Percentiles rank a stretch among this genome's conserved stretches.
Evolutionary conservation across 73 alveolate genomes (phyloP).

Genomic region (Paramecium pentaurelia): DNA sequence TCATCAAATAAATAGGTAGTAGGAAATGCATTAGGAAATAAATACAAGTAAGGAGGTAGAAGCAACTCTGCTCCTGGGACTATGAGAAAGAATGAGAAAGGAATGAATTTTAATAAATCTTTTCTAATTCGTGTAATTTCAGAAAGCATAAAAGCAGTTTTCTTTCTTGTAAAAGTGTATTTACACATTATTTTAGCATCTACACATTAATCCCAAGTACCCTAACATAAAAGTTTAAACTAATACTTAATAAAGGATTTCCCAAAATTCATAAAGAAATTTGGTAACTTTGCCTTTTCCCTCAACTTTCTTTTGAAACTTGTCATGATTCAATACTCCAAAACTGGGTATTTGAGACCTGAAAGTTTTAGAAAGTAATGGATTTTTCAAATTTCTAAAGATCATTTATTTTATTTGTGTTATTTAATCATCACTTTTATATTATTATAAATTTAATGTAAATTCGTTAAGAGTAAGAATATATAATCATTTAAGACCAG

Average conservation of each 20-base stretch:
- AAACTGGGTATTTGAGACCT: background rate
- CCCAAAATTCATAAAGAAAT: constrained; percentile 36
- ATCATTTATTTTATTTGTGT: constrained; percentile 35
- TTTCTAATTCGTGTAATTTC: constrained; percentile 51
- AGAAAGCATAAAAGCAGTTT: constrained; percentile 45
- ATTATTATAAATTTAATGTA: constrained; percentile 34
- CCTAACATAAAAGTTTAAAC: background rate
- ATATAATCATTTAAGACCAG: background rate
- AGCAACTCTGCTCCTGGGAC: constrained; percentile 87
- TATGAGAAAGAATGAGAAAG: constrained; percentile 82
- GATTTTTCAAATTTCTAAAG: background rate
- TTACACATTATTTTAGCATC: background rate
- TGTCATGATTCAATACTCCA: constrained; percentile 29
- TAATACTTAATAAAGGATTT: background rate
- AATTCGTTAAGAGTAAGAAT: constrained; percentile 43
- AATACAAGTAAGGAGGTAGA: constrained; percentile 82
- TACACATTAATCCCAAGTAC: background rate
- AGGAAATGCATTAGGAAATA: constrained; percentile 91
- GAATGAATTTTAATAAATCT: constrained; percentile 84
- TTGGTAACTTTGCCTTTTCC: constrained; percentile 15
- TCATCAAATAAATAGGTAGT: constrained; percentile 65
- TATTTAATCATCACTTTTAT: background rate
- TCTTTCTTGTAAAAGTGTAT: background rate
- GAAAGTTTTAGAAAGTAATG: background rate
- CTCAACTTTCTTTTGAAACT: constrained; percentile 11